Percentiles rank a stretch among this genome's conserved stretches.
Conservation (phyloP, 2,329 filamentous ascomycete species). For the Epichloe baconii region DNA sequence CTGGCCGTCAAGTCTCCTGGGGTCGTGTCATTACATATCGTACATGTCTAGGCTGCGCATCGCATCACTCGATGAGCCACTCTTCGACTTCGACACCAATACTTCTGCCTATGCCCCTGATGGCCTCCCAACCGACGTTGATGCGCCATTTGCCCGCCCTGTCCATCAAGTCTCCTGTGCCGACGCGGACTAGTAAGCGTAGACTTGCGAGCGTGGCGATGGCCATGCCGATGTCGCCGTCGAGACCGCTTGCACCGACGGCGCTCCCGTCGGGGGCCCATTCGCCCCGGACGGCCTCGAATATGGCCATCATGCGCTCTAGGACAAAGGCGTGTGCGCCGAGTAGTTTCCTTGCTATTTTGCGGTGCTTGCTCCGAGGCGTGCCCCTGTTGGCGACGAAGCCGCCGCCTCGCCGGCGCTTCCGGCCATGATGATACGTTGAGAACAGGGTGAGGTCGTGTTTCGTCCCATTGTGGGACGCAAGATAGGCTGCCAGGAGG, state of each 20-base stretch:
- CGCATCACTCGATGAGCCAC: conserved; percentile 50
- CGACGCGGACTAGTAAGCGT: conserved; percentile 53
- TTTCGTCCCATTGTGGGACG: conserved; percentile 65
- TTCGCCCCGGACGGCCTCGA: conserved; percentile 49
- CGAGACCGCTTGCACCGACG: conserved; percentile 23
- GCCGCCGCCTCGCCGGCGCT: conserved; percentile 36
- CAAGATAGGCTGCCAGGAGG: conserved; percentile 65
- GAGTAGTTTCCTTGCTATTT: conserved; percentile 64
- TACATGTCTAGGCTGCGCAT: no score
- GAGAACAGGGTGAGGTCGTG: conserved; percentile 66
- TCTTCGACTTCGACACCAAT: conserved; percentile 70
- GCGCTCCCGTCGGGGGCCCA: conserved; percentile 27
- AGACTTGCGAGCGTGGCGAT: conserved; percentile 63
- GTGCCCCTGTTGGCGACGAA: conserved; percentile 20
- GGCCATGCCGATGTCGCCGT: conserved; percentile 47
- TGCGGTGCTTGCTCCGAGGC: conserved; percentile 42
- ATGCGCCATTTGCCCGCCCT: conserved; percentile 62
- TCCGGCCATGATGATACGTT: conserved; percentile 45
- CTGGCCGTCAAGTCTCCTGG: no score
- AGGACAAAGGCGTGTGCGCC: conserved; percentile 66
- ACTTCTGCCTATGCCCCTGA: conserved; percentile 54
- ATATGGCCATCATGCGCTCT: conserved; percentile 68
- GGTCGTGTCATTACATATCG: no score
- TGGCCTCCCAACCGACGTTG: conserved; percentile 67
- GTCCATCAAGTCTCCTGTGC: conserved; percentile 51